Evolutionary conservation across 495 filamentous ascomycete species (phyloP).

Genomic region (Penicillium ucsense): DNA sequence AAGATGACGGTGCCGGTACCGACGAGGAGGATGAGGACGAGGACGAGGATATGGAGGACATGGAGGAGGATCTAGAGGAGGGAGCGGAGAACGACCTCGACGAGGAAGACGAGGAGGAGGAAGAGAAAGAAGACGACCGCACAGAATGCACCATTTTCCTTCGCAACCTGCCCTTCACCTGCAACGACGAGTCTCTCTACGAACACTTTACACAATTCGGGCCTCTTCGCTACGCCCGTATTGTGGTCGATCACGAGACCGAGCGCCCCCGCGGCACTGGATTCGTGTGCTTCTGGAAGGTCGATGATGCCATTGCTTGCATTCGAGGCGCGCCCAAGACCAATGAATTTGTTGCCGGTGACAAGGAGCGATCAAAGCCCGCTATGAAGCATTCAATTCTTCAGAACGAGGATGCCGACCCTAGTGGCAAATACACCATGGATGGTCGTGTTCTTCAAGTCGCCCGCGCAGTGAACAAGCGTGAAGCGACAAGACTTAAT

Average conservation of each 20-base stretch:
- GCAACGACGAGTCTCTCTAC: conserved; percentile 66
- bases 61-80: conserved; percentile 17
- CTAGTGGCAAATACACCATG: conserved; percentile 72
- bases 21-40: conserved; percentile 24
- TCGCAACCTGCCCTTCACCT: conserved; percentile 86
- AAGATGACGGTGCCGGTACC: conserved; percentile 15
- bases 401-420: conserved; percentile 69
- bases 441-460: conserved; percentile 82
- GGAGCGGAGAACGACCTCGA: conserved; percentile 19
- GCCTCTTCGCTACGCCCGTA: conserved; percentile 71
- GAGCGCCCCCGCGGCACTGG: conserved; percentile 83
- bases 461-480: conserved; percentile 70
- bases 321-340: conserved; percentile 59
- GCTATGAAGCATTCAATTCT: conserved; percentile 65
- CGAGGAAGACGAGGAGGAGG: conserved; percentile 41
- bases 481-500: conserved; percentile 64
- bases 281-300: conserved; percentile 85
- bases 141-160: conserved; percentile 77
- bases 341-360: conserved; percentile 23
- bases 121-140: conserved; percentile 41
- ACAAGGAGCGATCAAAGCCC: conserved; percentile 30
- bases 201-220: conserved; percentile 82
- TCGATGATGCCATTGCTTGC: conserved; percentile 62
- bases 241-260: conserved; percentile 76
- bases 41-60: conserved; percentile 12